A percentile compares a stretch with the other conserved stretches of the same genome.
These are phyloP conservation scores for Emericellopsis cladophorae DNA, from an alignment of 2,329 filamentous ascomycete species.

Conservation along the genomic window DNA sequence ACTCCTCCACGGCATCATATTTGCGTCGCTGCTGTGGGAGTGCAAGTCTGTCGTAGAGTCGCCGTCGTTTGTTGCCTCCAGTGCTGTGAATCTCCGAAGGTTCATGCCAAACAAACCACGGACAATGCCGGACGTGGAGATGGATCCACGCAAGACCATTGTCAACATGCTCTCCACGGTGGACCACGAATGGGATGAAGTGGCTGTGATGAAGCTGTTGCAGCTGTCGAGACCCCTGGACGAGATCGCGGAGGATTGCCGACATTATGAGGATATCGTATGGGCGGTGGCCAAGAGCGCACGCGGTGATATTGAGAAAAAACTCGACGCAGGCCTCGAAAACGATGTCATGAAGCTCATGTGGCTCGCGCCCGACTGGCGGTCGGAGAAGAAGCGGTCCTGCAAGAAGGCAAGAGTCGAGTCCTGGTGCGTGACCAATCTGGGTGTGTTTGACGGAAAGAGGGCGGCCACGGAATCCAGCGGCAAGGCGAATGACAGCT, in stretches of 20 bases:
- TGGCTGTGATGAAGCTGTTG: not conserved
- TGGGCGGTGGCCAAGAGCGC: slow-evolving; percentile 9
- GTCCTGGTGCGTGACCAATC: slow-evolving; percentile 12
- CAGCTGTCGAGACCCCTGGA: not conserved
- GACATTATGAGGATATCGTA: slow-evolving; percentile 6
- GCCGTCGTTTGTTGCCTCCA: slow-evolving; percentile 1
- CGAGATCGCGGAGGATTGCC: slow-evolving; percentile 8
- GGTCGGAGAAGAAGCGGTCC: slow-evolving; percentile 5
- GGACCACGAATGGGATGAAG: slow-evolving; percentile 1
- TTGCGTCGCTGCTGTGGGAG: slow-evolving; percentile 7
- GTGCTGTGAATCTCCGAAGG: slow-evolving; percentile 10
- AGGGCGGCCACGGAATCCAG: not conserved
- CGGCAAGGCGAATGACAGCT: not conserved
- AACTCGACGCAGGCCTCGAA: slow-evolving; percentile 8
- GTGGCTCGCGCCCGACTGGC: slow-evolving; percentile 12
- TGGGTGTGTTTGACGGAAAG: slow-evolving; percentile 8
- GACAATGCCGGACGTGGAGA: not conserved
- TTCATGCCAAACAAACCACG: slow-evolving; percentile 5
- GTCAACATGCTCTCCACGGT: slow-evolving; percentile 6
- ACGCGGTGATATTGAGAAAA: slow-evolving; percentile 5
- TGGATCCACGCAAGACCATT: slow-evolving; percentile 5
- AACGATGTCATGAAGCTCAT: slow-evolving; percentile 11
- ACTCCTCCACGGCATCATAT: slow-evolving; percentile 11
- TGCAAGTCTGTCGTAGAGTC: not conserved
- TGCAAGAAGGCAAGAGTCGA: slow-evolving; percentile 10